These are phyloP conservation scores for Clonostachys chloroleuca DNA, from an alignment of 2,329 filamentous ascomycete genomes.

Conservation along the genomic window DNA sequence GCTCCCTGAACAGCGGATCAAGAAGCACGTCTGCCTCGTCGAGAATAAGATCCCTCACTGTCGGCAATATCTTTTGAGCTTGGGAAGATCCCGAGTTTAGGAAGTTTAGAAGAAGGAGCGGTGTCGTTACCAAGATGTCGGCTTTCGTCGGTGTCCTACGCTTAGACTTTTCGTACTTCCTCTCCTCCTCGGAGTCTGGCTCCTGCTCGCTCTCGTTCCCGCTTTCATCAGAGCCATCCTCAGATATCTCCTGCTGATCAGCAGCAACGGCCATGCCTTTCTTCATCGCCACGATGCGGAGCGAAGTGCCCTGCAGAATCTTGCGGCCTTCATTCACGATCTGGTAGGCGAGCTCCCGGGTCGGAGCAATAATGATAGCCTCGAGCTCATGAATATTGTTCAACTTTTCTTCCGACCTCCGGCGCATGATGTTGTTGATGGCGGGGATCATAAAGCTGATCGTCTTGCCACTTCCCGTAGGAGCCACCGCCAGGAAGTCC, in stretches of 20 bases:
- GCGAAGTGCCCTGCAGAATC: slow-evolving; percentile 67
- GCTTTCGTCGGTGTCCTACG: slow-evolving; percentile 16
- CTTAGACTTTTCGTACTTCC: slow-evolving; percentile 10
- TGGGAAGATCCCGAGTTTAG: slow-evolving; percentile 44
- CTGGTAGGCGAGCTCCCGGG: slow-evolving; percentile 72
- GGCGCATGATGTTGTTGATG: slow-evolving; percentile 68
- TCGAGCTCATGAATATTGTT: slow-evolving; percentile 45
- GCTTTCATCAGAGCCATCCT: slow-evolving; percentile 22
- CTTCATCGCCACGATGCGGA: slow-evolving; percentile 77
- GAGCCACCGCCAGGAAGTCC: slow-evolving; percentile 84
- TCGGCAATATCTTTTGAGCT: slow-evolving; percentile 50
- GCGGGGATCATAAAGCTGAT: slow-evolving; percentile 87
- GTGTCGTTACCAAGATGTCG: slow-evolving; percentile 35
- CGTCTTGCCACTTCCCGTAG: slow-evolving; percentile 95
- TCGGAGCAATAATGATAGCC: slow-evolving; percentile 71
- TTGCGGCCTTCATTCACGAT: slow-evolving; percentile 86
- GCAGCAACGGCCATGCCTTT: slow-evolving; percentile 73
- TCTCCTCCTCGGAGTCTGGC: slow-evolving; percentile 19
- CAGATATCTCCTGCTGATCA: slow-evolving; percentile 28
- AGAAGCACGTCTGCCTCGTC: slow-evolving; percentile 96
- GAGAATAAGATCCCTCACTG: slow-evolving; percentile 71
- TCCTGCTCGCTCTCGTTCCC: slow-evolving; percentile 27
- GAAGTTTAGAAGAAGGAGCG: slow-evolving; percentile 69
- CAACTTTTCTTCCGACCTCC: slow-evolving; percentile 37
- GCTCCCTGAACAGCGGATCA: slow-evolving; percentile 83